Percentiles rank a stretch among this genome's conserved stretches.
phyloP scores from a whole-genome alignment of 495 filamentous ascomycete genomes.

The Hypoxylon fuscum region DNA sequence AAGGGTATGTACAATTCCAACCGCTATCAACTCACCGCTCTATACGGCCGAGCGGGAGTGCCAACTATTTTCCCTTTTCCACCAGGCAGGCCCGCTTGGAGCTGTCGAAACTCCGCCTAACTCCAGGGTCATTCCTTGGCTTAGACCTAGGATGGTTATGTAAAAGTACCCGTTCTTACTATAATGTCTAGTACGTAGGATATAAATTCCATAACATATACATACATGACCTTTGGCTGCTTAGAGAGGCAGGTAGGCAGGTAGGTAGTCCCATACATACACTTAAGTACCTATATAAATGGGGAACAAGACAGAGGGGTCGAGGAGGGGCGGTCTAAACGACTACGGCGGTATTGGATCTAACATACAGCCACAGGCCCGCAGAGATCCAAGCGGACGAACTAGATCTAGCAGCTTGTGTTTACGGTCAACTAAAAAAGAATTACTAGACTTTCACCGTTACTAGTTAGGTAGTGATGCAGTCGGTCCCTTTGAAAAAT shows the following conservation, averaged over 20 bases:
- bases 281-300: slow-evolving; percentile 13
- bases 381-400: slow-evolving; percentile 9
- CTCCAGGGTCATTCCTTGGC: slow-evolving; percentile 16
- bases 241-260: not conserved
- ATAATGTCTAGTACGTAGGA: not conserved
- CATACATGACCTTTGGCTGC: not conserved
- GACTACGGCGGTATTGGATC: slow-evolving; percentile 12
- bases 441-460: slow-evolving; percentile 16
- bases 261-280: too few relatives aligned
- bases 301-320: slow-evolving; percentile 7
- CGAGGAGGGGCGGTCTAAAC: slow-evolving; percentile 14
- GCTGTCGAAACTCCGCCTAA: slow-evolving; percentile 18
- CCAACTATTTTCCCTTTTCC: slow-evolving; percentile 18
- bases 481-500: slow-evolving; percentile 21
- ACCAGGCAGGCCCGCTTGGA: slow-evolving; percentile 22
- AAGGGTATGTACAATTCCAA: not conserved
- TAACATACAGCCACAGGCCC: slow-evolving; percentile 3
- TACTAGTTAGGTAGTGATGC: slow-evolving; percentile 34
- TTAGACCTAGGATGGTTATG: not conserved
- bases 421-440: not conserved
- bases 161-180: not conserved
- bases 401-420: not conserved
- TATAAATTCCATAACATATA: slow-evolving; percentile 5
- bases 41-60: slow-evolving; percentile 13
- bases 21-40: slow-evolving; percentile 29